These are phyloP conservation scores for Ephemerocybe angulata DNA, from an alignment of 768 basidiomycete species.

Conservation along the genomic window DNA sequence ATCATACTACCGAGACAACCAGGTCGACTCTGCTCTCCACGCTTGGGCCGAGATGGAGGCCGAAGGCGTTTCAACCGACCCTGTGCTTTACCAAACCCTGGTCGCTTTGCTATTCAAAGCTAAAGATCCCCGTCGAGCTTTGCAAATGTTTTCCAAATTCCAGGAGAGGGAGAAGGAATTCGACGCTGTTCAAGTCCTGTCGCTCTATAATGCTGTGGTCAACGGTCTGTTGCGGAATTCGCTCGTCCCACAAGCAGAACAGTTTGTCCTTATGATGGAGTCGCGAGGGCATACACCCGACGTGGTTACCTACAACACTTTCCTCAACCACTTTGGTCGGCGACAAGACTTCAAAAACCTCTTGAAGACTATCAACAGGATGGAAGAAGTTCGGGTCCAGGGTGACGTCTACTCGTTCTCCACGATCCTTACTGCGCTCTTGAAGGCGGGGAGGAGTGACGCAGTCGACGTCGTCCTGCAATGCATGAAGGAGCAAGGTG, in stretches of 20 bases:
- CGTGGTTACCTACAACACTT: slow-evolving; percentile 75
- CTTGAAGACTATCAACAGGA: slow-evolving; percentile 51
- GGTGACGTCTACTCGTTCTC: slow-evolving; percentile 89
- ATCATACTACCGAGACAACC: slow-evolving; percentile 50
- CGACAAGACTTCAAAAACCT: slow-evolving; percentile 61
- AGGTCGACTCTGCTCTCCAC: slow-evolving; percentile 48
- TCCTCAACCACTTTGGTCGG: slow-evolving; percentile 66
- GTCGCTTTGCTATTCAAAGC: slow-evolving; percentile 58
- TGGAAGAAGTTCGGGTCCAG: slow-evolving; percentile 48
- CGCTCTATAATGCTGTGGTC: slow-evolving; percentile 73
- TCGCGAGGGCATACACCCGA: slow-evolving; percentile 59
- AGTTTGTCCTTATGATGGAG: slow-evolving; percentile 43
- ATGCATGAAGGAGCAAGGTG: slow-evolving; percentile 73
- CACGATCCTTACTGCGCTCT: slow-evolving; percentile 74
- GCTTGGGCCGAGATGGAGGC: slow-evolving; percentile 64
- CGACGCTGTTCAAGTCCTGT: slow-evolving; percentile 25
- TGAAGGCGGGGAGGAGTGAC: slow-evolving; percentile 64
- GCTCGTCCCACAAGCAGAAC: slow-evolving; percentile 36
- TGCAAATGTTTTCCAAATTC: slow-evolving; percentile 50
- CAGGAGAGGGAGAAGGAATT: slow-evolving; percentile 26
- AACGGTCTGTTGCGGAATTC: slow-evolving; percentile 55
- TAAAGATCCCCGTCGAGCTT: slow-evolving; percentile 47
- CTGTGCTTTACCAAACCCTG: slow-evolving; percentile 64
- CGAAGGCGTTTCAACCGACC: slow-evolving; percentile 55
- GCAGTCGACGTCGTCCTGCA: slow-evolving; percentile 60